Evolutionary conservation across 129 eudicot species (phyloP), one percentile per base, ranked within the genome.

Genomic region (Artemisia annua): DNA sequence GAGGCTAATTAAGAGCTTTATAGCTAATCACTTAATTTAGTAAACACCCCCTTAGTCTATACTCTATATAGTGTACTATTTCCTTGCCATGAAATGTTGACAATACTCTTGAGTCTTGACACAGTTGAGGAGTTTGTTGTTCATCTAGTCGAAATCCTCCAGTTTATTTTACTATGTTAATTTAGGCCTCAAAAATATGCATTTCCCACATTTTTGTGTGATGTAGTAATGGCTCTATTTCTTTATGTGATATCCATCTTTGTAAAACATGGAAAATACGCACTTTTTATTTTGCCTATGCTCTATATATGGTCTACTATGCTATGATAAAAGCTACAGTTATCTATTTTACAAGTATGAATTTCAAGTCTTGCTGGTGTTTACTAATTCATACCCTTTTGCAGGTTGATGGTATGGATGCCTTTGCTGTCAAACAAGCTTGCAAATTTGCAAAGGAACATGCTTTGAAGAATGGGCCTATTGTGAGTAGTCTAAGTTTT

Each of bases 341-440:
- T 18, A 56, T 19, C 46, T 61, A 10, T 58, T 20, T 58, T 58
- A 24, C n/a, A 10, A 11, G 48, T 58, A 46, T 72, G 11, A 14
- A 14, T 73, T 48, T 48, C n/a, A 49, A 60, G 19, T 54, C 61
- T 61, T 69, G 50, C 51, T 63, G 48, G 63, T 70, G 43, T 43
- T 52, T 24, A 9, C n/a, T 63, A 43, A 16, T 70, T 28, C 18
- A 24, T 53, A 39, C 55, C 20, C 16, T 22, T 78, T 3, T 54
- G 59, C 86, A 95, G 97, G 99, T 95, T 49, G 99, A 95, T 88
- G 99, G 99, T 67, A 95, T 95, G 99, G 99, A 95, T 88, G 99
- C 82, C 58, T 75, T 95, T 70, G 99, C 97, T 30, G 99, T 95
- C 67, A 95, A 95, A 82, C 96, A 95, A 82, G 99, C 99, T 75